Conservation (phyloP, 1,284 basidiomycete species). For the Cutaneotrichosporon arboriforme region DNA sequence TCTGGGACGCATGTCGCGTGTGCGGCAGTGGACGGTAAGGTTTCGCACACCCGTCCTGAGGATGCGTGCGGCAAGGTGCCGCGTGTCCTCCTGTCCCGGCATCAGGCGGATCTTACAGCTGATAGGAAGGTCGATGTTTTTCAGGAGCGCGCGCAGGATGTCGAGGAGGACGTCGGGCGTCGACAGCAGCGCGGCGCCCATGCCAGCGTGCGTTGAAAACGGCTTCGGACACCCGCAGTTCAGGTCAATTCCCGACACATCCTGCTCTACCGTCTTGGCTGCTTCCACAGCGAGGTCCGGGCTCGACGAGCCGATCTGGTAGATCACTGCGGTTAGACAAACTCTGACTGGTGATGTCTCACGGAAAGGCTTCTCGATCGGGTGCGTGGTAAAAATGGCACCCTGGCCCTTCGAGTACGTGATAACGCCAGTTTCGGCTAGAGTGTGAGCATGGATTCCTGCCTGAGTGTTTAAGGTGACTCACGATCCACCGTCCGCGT, state of each 20-base stretch:
- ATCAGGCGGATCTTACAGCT: constrained; percentile 89
- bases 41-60: constrained; percentile 80
- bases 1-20: constrained; percentile 80
- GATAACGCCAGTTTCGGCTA: constrained; percentile 81
- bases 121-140: constrained; percentile 72
- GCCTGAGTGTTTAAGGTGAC: constrained; percentile 35
- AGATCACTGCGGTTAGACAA: constrained; percentile 39
- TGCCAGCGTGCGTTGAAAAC: constrained; percentile 89
- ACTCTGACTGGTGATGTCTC: too few species aligned
- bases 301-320: constrained; percentile 84
- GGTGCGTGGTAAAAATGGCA: constrained; percentile 87
- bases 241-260: constrained; percentile 74
- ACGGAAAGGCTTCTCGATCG: constrained; percentile 80
- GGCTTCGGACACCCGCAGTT: constrained; percentile 80
- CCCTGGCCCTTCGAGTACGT: constrained; percentile 70
- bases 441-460: constrained; percentile 9
- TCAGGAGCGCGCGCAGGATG: constrained; percentile 71
- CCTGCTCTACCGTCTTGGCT: constrained; percentile 75
- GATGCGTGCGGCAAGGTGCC: constrained; percentile 79
- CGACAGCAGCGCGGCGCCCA: constrained; percentile 92
- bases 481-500: constrained; percentile 76
- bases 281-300: constrained; percentile 88
- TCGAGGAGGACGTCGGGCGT: constrained; percentile 85
- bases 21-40: constrained; percentile 92
- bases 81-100: constrained; percentile 76